A percentile compares a stretch with the other conserved stretches of the same genome.
Conservation (phyloP, 208 protist genomes). For the Trypanosoma boissoni region DNA sequence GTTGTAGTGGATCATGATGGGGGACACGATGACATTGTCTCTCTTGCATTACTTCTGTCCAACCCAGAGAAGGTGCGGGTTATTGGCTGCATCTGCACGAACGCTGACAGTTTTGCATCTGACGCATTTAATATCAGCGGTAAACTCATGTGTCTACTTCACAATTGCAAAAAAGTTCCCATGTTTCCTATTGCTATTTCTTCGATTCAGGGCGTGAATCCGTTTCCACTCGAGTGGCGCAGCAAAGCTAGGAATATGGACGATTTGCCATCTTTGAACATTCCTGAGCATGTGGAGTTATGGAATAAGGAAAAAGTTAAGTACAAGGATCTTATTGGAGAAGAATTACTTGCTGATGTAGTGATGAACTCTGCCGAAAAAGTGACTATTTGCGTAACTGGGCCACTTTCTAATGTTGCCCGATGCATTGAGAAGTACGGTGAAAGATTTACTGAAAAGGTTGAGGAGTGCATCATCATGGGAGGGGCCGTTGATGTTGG, state of each 20-base stretch:
- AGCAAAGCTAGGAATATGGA: constrained; percentile 82
- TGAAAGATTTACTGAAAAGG: constrained; percentile 64
- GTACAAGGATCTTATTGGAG: constrained; percentile 55
- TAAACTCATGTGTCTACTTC: constrained; percentile 77
- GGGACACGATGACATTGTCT: constrained; percentile 82
- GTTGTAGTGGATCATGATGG: constrained; percentile 90
- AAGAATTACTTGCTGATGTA: constrained; percentile 75
- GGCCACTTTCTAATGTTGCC: constrained; percentile 80
- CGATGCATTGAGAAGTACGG: constrained; percentile 85
- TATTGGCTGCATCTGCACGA: constrained; percentile 79
- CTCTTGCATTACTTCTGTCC: constrained; percentile 67
- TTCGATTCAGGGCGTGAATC: constrained; percentile 77
- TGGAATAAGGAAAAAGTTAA: constrained; percentile 44
- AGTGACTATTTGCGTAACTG: constrained; percentile 88
- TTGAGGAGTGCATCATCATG: constrained; percentile 88
- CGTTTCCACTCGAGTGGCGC: constrained; percentile 83
- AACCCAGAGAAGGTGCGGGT: constrained; percentile 69
- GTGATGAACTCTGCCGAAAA: constrained; percentile 66
- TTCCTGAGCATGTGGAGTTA: constrained; percentile 39
- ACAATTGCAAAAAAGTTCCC: constrained; percentile 31
- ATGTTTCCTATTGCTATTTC: constrained; percentile 72
- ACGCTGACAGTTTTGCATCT: constrained; percentile 83
- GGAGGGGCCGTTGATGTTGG: constrained; percentile 78
- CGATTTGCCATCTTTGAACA: constrained; percentile 80
- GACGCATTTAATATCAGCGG: constrained; percentile 70